Base-by-base conservation (phyloP, 1,139 yeast species). In the Protomyces macrosporus region DNA sequence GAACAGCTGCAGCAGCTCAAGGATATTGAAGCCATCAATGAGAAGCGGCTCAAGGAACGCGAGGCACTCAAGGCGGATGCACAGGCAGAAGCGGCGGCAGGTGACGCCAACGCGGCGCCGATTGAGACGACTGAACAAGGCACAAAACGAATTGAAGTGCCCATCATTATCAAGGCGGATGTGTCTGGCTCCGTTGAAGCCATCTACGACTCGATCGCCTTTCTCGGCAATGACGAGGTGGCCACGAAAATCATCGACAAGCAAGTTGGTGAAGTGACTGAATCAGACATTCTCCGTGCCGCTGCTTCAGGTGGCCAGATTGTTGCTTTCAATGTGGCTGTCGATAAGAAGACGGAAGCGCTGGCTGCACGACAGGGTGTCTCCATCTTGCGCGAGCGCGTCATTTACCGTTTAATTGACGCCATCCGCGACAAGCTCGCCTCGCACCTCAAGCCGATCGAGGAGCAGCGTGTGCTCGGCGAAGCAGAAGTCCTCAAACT, bases 181-280 rank as follows among this genome's bases (percentile, higher is more conserved):
- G 98, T 93, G 0, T 86, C 87, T 60, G 88, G 87, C 0, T 83
- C 87, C 5, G 80, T 79, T 0, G 88, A 84, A 69, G 87, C 87
- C 0, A 82, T 84, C 32, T 82, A 79, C 48, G 97, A 91, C 72
- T 85, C 95, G 70, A 84, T 95, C 59, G 81, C 81, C 67, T 86
- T 86, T 5, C 76, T 93, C 33, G 98, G 98, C 3, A 91, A 93
- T 73, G 88, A 87, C 1, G 96, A 88, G 71, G 93, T 93, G 10
- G 78, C 79, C 66, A 83, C 93, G 4, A 76, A 80, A 23, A 85
- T 93, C 1, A 74, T 93, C 3, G 83, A 83, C 56, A 81, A 85
- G 60, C 91, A 86, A 45, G 97, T 93, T 1, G 98, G 98, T 0
- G 76, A 86, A 0, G 95, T 96, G 9, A 85, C 88, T 1, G 97